phyloP scores from a whole-genome alignment of 2,329 filamentous ascomycete species.

The Lachnellula hyalina region DNA sequence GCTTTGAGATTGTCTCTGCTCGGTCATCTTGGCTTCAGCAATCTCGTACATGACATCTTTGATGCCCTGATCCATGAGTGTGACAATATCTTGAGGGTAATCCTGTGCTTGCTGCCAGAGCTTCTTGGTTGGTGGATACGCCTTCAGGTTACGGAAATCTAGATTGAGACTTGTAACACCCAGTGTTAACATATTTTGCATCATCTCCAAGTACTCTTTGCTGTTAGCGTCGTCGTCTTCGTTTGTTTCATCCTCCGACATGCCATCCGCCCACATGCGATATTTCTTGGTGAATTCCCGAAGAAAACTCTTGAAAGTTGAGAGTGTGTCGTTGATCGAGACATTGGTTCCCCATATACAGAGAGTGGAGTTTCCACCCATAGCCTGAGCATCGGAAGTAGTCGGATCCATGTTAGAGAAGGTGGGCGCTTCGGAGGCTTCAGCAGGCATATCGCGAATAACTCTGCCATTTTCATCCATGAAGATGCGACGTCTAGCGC shows the following conservation, averaged over 20 bases:
- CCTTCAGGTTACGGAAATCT: slow-evolving; percentile 81
- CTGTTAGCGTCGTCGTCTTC: slow-evolving; percentile 66
- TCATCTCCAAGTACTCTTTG: slow-evolving; percentile 76
- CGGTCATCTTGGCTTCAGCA: slow-evolving; percentile 72
- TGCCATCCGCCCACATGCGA: slow-evolving; percentile 84
- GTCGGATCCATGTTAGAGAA: slow-evolving; percentile 66
- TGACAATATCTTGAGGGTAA: slow-evolving; percentile 94
- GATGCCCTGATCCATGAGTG: slow-evolving; percentile 89
- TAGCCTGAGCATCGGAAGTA: slow-evolving; percentile 84
- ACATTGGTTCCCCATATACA: slow-evolving; percentile 98
- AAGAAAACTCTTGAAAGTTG: slow-evolving; percentile 85
- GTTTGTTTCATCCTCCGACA: slow-evolving; percentile 68
- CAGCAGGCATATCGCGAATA: slow-evolving; percentile 45
- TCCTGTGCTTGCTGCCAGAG: slow-evolving; percentile 92
- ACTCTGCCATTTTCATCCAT: slow-evolving; percentile 53
- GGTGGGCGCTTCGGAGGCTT: slow-evolving; percentile 54
- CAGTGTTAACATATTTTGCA: slow-evolving; percentile 87
- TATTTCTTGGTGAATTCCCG: slow-evolving; percentile 92
- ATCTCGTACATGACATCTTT: slow-evolving; percentile 92
- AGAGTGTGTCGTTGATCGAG: slow-evolving; percentile 83
- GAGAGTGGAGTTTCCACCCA: slow-evolving; percentile 75
- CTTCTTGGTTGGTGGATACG: slow-evolving; percentile 88
- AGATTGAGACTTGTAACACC: slow-evolving; percentile 81
- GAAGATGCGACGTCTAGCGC: slow-evolving; percentile 48
- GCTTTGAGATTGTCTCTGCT: slow-evolving; percentile 57